These are phyloP conservation scores for Hortaea sp. DNA, from an alignment of 2,329 filamentous ascomycete species.

Conservation along the genomic window DNA sequence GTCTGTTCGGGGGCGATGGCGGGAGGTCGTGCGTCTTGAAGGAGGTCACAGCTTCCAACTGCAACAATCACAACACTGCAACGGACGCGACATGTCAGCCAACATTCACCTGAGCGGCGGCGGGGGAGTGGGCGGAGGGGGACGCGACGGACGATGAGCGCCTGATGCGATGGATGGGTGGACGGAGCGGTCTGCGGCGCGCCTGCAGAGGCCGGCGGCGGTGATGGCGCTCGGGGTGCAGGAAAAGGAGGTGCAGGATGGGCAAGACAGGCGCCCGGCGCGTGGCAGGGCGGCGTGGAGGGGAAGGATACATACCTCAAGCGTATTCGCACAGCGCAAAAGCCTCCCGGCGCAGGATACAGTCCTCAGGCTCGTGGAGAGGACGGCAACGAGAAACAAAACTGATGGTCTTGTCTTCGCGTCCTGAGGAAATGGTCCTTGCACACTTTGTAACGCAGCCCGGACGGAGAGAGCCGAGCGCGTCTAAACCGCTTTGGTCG, in stretches of 20 bases:
- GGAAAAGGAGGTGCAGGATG: slow-evolving; percentile 7
- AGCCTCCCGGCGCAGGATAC: not conserved
- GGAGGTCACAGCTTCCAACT: slow-evolving; percentile 14
- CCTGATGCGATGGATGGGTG: not conserved
- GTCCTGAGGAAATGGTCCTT: too few relatives aligned
- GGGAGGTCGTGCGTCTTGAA: slow-evolving; percentile 19
- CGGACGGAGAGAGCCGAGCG: too few relatives aligned
- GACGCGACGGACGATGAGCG: not conserved
- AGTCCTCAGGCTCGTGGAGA: too few relatives aligned
- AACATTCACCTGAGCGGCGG: not conserved
- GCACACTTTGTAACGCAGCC: too few relatives aligned
- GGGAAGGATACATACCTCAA: slow-evolving; percentile 5
- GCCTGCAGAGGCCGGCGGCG: not conserved
- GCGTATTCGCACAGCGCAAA: slow-evolving; percentile 1
- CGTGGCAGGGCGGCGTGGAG: not conserved
- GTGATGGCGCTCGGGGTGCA: slow-evolving; percentile 8
- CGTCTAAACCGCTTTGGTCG: not conserved
- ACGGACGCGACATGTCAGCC: slow-evolving; percentile 4
- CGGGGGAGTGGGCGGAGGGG: not conserved
- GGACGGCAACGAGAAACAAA: not conserved
- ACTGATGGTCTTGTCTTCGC: not conserved
- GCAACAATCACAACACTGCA: slow-evolving; percentile 5
- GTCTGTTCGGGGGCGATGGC: slow-evolving; percentile 16
- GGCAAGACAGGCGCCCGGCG: not conserved
- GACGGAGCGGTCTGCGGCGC: slow-evolving; percentile 3